Evolutionary conservation across 345 rosid species (phyloP).

Genomic region (Salix koriyanagi): DNA sequence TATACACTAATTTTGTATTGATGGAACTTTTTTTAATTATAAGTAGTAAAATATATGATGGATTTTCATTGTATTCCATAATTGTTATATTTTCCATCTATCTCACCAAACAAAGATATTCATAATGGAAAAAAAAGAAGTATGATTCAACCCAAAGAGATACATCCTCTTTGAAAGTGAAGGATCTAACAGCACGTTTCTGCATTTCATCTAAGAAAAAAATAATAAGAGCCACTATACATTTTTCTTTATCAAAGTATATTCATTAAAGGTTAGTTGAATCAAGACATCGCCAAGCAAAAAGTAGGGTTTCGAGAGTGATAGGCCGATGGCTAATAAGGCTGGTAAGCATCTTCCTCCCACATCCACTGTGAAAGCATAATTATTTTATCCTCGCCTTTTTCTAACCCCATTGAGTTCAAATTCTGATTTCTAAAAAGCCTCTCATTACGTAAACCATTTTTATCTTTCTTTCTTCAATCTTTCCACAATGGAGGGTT

Average conservation of each 20-base stretch:
- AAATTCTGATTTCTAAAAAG: not conserved
- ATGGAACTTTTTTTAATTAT: too few species aligned
- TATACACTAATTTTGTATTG: too few species aligned
- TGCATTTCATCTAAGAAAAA: not conserved
- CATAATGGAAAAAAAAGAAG: too few species aligned
- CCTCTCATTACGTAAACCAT: not conserved
- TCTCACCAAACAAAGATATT: not conserved
- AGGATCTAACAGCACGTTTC: not conserved
- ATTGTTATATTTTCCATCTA: too few species aligned
- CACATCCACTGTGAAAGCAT: not conserved
- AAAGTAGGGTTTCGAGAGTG: not conserved
- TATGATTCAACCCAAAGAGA: not conserved
- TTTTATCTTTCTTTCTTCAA: not conserved
- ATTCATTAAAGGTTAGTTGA: constrained; percentile 5
- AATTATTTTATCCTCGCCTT: not conserved
- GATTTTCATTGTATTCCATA: too few species aligned
- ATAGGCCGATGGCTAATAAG: not conserved
- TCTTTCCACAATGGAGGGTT: not conserved
- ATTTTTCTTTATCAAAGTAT: not conserved
- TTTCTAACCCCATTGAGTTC: not conserved
- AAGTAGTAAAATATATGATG: too few species aligned
- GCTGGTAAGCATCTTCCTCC: not conserved
- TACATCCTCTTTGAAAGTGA: not conserved
- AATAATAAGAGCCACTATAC: not conserved
- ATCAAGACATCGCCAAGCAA: not conserved